Conservation (phyloP, 2,329 filamentous ascomycete genomes). For the Aspergillus arachidicola region DNA sequence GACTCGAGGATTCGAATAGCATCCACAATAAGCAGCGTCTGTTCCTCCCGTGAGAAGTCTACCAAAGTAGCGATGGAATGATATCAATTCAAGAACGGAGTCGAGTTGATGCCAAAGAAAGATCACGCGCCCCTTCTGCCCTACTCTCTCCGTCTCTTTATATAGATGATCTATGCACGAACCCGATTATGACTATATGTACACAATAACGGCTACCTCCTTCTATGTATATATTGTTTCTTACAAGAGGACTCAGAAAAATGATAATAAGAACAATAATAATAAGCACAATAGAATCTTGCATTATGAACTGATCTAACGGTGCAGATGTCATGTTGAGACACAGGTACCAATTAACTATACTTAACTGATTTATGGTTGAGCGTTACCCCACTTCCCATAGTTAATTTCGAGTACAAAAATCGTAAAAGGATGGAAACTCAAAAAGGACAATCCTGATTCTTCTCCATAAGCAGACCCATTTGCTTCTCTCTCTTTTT, state of each 20-base stretch:
- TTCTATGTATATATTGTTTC: neutral
- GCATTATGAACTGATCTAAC: neutral
- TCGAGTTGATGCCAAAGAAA: neutral
- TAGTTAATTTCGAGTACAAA: neutral
- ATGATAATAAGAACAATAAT: neutral
- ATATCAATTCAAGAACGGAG: neutral
- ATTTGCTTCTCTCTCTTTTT: neutral
- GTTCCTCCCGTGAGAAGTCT: neutral
- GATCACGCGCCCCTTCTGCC: neutral
- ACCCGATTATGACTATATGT: constrained; percentile 1
- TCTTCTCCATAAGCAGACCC: neutral
- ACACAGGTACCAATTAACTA: neutral
- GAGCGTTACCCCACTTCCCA: constrained; percentile 6
- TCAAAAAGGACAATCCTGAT: neutral
- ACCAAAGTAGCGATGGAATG: neutral
- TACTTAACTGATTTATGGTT: neutral
- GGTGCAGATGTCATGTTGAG: neutral
- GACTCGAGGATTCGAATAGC: neutral
- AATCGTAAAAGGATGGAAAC: neutral
- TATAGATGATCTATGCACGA: neutral
- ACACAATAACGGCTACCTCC: neutral
- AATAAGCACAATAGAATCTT: neutral
- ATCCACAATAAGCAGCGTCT: neutral
- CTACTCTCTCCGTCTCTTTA: neutral
- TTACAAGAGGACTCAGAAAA: neutral